Evolutionary conservation across 2,329 filamentous ascomycete species (phyloP).

Genomic region (Ophiostoma angusticollis): DNA sequence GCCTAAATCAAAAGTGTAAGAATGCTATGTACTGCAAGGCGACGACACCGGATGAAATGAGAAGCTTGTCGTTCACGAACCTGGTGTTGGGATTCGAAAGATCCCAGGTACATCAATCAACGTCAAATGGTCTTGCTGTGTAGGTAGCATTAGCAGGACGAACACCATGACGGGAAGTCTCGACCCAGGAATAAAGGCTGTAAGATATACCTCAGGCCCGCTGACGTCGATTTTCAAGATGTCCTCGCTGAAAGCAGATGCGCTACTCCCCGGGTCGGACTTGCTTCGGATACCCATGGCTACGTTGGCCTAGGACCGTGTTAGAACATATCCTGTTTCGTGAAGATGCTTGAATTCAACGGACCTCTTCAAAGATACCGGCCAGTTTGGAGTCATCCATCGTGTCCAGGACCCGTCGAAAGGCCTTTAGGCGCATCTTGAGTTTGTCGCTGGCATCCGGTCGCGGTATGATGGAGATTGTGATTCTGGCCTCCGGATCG

Average conservation of each 20-base stretch:
- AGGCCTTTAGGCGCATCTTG: slow-evolving; percentile 14
- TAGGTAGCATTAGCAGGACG: not conserved
- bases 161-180: not conserved
- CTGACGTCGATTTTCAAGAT: slow-evolving; percentile 31
- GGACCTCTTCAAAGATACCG: slow-evolving; percentile 28
- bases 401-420: slow-evolving; percentile 16
- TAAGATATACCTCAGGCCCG: slow-evolving; percentile 26
- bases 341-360: too few species aligned
- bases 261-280: not conserved
- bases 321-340: too few species aligned
- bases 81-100: slow-evolving; percentile 28
- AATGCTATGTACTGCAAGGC: slow-evolving; percentile 1
- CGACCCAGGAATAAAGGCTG: not conserved
- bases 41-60: too few species aligned
- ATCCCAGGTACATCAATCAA: slow-evolving; percentile 43
- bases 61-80: too few species aligned
- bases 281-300: slow-evolving; percentile 30
- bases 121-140: slow-evolving; percentile 32
- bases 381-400: slow-evolving; percentile 22
- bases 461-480: slow-evolving; percentile 18
- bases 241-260: slow-evolving; percentile 31
- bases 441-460: slow-evolving; percentile 12
- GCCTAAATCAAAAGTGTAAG: slow-evolving; percentile 16
- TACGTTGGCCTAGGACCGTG: slow-evolving; percentile 25
- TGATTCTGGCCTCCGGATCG: slow-evolving; percentile 16